Conservation (phyloP, 129 eudicot genomes). For the Pulicaria dysenterica region DNA sequence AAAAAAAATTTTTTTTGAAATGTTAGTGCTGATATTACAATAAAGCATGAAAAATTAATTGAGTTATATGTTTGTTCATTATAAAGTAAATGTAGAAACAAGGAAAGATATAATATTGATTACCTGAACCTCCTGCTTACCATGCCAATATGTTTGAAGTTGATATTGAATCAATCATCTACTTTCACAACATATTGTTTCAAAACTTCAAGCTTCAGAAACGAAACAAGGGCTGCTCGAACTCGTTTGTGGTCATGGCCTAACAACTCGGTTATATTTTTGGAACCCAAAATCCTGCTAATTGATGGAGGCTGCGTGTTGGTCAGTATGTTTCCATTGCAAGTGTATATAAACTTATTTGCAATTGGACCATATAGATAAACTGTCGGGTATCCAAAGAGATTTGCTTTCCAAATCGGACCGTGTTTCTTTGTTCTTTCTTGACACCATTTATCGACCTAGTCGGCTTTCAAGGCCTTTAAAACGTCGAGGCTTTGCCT, state of each 20-base stretch:
- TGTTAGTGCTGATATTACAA: too few species aligned
- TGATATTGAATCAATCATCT: conserved; percentile 43
- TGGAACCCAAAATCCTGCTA: conserved; percentile 34
- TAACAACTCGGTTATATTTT: conserved; percentile 35
- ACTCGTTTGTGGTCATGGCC: conserved; percentile 49
- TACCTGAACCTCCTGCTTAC: conserved; percentile 42
- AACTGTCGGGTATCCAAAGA: conserved; percentile 39
- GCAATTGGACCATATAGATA: conserved; percentile 42
- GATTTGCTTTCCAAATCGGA: conserved; percentile 34
- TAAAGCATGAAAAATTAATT: too few species aligned
- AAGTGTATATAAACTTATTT: conserved; percentile 46
- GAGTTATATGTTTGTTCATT: too few species aligned
- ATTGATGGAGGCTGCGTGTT: conserved; percentile 35
- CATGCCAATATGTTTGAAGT: conserved; percentile 39
- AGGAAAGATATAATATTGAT: too few species aligned
- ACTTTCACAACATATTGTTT: conserved; percentile 42
- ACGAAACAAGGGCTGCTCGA: conserved; percentile 37
- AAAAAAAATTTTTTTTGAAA: too few species aligned
- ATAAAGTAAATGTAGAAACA: too few species aligned
- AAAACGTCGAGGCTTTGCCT: conserved; percentile 40
- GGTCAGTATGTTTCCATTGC: conserved; percentile 29
- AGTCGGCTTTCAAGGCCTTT: conserved; percentile 39
- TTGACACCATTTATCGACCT: conserved; percentile 39
- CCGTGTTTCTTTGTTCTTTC: conserved; percentile 36
- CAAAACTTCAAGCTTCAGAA: conserved; percentile 45